Conservation (phyloP, 2,329 filamentous ascomycete genomes). For the Aphanoascus verrucosus region DNA sequence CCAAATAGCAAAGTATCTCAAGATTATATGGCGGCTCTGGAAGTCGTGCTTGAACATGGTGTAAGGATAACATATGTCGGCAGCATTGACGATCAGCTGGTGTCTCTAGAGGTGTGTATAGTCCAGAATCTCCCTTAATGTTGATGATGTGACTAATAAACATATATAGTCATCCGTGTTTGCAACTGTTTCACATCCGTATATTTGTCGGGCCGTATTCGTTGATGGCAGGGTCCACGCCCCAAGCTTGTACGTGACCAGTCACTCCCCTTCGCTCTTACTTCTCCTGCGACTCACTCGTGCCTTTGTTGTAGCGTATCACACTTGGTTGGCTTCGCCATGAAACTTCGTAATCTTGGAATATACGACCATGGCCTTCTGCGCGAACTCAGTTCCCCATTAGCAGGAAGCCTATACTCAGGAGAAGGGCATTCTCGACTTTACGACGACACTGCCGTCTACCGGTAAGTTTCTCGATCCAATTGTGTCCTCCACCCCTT, state of each 20-base stretch:
- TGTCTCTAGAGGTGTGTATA: constrained; percentile 66
- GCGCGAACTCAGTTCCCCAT: constrained; percentile 72
- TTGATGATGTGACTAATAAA: constrained; percentile 14
- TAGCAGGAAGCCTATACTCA: constrained; percentile 82
- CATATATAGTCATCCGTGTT: constrained; percentile 64
- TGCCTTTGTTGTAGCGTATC: constrained; percentile 48
- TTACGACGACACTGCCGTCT: constrained; percentile 81
- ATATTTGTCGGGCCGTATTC: constrained; percentile 92
- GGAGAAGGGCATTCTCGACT: constrained; percentile 89
- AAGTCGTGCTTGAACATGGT: constrained; percentile 63
- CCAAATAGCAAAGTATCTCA: constrained; percentile 71
- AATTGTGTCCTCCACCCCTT: not conserved
- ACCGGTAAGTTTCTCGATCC: constrained; percentile 45
- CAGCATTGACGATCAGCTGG: constrained; percentile 93
- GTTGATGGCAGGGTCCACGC: constrained; percentile 87
- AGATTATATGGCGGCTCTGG: constrained; percentile 65
- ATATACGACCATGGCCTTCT: constrained; percentile 88
- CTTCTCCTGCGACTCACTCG: not conserved
- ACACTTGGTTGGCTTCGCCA: constrained; percentile 80
- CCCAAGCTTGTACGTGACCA: constrained; percentile 62
- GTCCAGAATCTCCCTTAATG: not conserved
- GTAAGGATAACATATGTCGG: constrained; percentile 79
- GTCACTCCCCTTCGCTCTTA: not conserved
- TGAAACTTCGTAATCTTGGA: constrained; percentile 88
- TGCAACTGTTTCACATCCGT: constrained; percentile 73